phyloP scores from a whole-genome alignment of 306 rosid genomes.

The Parietaria judaica region DNA sequence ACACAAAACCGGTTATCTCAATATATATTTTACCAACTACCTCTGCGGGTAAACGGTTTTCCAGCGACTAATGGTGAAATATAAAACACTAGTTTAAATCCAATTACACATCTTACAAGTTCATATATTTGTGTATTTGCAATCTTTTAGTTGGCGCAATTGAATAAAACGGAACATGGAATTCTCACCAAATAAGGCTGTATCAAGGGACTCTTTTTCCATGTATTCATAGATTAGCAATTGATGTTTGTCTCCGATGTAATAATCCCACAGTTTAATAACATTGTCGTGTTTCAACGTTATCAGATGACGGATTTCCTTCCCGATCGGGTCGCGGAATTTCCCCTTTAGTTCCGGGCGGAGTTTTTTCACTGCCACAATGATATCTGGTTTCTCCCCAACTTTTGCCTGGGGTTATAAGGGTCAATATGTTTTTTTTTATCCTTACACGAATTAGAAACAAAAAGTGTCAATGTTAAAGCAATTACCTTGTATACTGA shows the following conservation, averaged over 20 bases:
- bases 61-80: too few relatives aligned
- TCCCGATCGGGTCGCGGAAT: not conserved
- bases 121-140: too few relatives aligned
- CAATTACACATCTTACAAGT: too few relatives aligned
- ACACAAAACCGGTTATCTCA: too few relatives aligned
- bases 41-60: too few relatives aligned
- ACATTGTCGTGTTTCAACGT: not conserved
- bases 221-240: conserved; percentile 13
- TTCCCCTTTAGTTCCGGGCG: not conserved
- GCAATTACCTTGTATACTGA: conserved; percentile 6
- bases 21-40: too few relatives aligned
- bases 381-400: not conserved
- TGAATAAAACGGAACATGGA: too few relatives aligned
- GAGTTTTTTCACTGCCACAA: conserved; percentile 19
- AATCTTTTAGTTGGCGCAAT: too few relatives aligned
- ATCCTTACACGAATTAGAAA: not conserved
- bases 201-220: conserved; percentile 13
- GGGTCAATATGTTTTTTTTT: not conserved
- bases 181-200: conserved; percentile 6
- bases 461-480: not conserved
- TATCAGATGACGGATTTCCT: not conserved
- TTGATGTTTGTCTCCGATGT: not conserved
- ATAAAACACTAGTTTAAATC: too few relatives aligned
- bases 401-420: conserved; percentile 4
- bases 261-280: not conserved